These are phyloP conservation scores for Cryptococcus sp. DNA, from an alignment of 1,284 basidiomycete genomes.

Conservation along the genomic window DNA sequence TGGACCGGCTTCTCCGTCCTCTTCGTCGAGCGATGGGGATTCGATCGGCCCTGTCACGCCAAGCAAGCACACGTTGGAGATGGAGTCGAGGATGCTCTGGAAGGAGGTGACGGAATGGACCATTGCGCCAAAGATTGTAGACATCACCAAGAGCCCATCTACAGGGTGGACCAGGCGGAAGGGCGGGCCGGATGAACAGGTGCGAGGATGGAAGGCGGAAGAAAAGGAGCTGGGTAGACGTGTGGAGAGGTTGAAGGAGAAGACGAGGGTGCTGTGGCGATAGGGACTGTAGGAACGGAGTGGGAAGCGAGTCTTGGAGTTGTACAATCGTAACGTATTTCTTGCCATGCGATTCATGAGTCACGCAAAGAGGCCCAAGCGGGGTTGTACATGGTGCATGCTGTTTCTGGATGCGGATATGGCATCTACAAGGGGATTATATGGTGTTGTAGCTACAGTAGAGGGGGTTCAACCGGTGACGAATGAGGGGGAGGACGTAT, in stretches of 20 bases:
- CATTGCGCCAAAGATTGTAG: conserved; percentile 70
- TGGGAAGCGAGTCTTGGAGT: background rate
- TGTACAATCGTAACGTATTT: background rate
- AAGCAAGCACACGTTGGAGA: conserved; percentile 62
- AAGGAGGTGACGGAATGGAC: conserved; percentile 76
- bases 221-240: conserved; percentile 62
- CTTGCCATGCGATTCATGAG: background rate
- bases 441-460: too few species aligned
- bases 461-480: too few species aligned
- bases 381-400: background rate
- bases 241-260: conserved; percentile 56
- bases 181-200: conserved; percentile 70
- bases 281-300: too few species aligned
- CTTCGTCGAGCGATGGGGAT: conserved; percentile 8
- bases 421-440: too few species aligned
- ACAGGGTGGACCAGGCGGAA: conserved; percentile 67
- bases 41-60: conserved; percentile 45
- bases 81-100: conserved; percentile 74
- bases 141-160: conserved; percentile 58
- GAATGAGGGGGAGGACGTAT: too few species aligned
- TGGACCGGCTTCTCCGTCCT: conserved; percentile 10
- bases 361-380: background rate
- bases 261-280: conserved; percentile 6
- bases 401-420: too few species aligned
- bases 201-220: conserved; percentile 67